These are phyloP conservation scores for Diaporthe aspalathi DNA, from an alignment of 2,329 filamentous ascomycete genomes.

Conservation along the genomic window DNA sequence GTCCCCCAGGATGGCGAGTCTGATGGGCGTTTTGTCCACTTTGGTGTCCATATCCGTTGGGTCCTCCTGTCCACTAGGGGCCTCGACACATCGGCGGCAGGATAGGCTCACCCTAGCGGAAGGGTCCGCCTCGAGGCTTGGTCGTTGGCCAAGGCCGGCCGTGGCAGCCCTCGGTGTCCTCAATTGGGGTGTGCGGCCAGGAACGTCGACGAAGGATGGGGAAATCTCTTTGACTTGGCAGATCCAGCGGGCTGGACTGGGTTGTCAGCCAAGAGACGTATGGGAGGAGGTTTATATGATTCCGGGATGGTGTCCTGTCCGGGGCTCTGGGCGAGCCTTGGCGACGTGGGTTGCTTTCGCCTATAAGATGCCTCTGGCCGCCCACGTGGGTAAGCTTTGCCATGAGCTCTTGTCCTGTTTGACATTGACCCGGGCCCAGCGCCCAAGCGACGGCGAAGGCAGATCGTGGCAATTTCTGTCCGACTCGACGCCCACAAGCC, in stretches of 20 bases:
- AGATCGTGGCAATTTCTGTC: slow-evolving; percentile 3
- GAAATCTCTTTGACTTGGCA: slow-evolving; percentile 30
- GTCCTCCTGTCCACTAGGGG: slow-evolving; percentile 9
- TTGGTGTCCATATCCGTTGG: slow-evolving; percentile 11
- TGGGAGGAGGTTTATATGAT: slow-evolving; percentile 28
- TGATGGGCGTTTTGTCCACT: slow-evolving; percentile 18
- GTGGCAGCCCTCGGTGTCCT: slow-evolving; percentile 23
- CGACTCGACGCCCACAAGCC: slow-evolving; percentile 7
- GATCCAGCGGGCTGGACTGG: slow-evolving; percentile 5
- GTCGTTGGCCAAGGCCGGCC: slow-evolving; percentile 30
- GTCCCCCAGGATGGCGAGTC: slow-evolving; percentile 19
- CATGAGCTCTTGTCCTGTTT: slow-evolving; percentile 17
- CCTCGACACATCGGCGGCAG: slow-evolving; percentile 1
- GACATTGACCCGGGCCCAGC: slow-evolving; percentile 14
- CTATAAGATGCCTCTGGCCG: slow-evolving; percentile 28
- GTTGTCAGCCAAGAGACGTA: slow-evolving; percentile 2
- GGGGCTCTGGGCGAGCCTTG: slow-evolving; percentile 32
- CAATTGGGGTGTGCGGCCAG: slow-evolving; percentile 2
- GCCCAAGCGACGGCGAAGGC: slow-evolving; percentile 3
- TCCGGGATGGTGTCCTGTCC: slow-evolving; percentile 6
- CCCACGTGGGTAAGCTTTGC: slow-evolving; percentile 34
- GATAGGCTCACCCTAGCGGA: slow-evolving; percentile 17
- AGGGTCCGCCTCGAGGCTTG: slow-evolving; percentile 18
- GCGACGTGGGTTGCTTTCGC: slow-evolving; percentile 19
- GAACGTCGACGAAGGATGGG: not conserved